phyloP scores from a whole-genome alignment of 495 filamentous ascomycete genomes.

The Penicillium fimorum region DNA sequence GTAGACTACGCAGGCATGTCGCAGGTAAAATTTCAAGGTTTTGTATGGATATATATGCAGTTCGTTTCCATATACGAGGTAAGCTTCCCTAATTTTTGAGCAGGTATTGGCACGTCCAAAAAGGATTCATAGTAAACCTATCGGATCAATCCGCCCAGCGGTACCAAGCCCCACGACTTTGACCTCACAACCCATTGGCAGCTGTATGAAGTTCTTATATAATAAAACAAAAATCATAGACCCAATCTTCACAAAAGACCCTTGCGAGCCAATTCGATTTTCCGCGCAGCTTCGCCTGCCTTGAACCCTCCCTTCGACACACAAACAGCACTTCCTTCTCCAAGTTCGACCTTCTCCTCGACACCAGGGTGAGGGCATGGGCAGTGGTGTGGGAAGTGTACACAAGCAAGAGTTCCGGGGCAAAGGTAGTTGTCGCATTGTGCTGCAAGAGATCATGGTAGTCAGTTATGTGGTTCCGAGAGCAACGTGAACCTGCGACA shows the following conservation, averaged over 20 bases:
- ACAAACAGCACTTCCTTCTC: slow-evolving; percentile 77
- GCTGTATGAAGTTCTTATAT: neutral
- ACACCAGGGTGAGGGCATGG: slow-evolving; percentile 78
- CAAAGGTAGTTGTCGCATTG: slow-evolving; percentile 90
- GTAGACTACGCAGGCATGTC: neutral
- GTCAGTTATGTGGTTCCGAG: neutral
- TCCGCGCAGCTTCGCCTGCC: slow-evolving; percentile 68
- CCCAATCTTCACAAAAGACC: slow-evolving; percentile 61
- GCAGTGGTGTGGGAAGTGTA: slow-evolving; percentile 91
- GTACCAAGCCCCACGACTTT: neutral
- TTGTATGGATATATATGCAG: neutral
- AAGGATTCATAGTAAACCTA: neutral
- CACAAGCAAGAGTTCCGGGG: slow-evolving; percentile 83
- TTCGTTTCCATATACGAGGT: neutral
- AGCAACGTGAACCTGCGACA: slow-evolving; percentile 4
- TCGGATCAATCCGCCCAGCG: slow-evolving; percentile 2
- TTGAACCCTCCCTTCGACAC: slow-evolving; percentile 79
- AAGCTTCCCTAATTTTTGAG: neutral
- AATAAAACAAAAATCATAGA: neutral
- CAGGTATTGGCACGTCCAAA: neutral
- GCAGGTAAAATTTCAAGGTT: neutral
- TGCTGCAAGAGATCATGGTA: slow-evolving; percentile 37
- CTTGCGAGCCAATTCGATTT: slow-evolving; percentile 79
- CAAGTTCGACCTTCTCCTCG: slow-evolving; percentile 87
- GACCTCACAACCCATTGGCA: neutral